Evolutionary conservation across 2,329 filamentous ascomycete genomes (phyloP).

Genomic region (Ceratocystiopsis sp.): DNA sequence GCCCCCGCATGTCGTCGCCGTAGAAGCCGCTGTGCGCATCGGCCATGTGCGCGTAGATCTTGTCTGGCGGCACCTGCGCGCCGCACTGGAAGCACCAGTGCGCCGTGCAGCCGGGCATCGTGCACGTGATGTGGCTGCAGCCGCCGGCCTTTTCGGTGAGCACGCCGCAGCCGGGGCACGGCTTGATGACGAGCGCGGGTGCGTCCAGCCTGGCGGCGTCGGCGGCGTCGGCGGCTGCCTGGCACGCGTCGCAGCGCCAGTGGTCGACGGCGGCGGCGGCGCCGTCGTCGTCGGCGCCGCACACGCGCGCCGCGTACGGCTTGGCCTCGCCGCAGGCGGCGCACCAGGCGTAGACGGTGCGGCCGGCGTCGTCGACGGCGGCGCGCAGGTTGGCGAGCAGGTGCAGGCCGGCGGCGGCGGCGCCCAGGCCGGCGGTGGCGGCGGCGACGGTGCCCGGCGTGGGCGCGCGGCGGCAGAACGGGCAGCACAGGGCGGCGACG

Average conservation of each 20-base stretch:
- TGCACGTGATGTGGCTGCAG: constrained; percentile 30
- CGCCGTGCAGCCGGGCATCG: constrained; percentile 15
- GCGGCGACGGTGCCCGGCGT: constrained; percentile 18
- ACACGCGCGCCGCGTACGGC: constrained; percentile 24
- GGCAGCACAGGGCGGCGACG: constrained; percentile 28
- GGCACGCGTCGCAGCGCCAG: constrained; percentile 27
- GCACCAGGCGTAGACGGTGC: constrained; percentile 34
- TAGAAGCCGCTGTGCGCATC: constrained; percentile 3
- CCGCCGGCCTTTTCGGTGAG: constrained; percentile 25
- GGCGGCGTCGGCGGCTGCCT: constrained; percentile 17
- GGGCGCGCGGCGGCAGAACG: constrained; percentile 30
- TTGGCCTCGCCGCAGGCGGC: constrained; percentile 23
- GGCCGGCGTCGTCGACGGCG: constrained; percentile 23
- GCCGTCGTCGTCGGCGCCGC: constrained; percentile 24
- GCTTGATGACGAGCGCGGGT: not conserved
- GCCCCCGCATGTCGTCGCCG: not conserved
- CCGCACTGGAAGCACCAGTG: constrained; percentile 32
- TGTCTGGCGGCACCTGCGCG: not conserved
- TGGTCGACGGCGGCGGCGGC: constrained; percentile 18
- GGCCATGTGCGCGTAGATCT: constrained; percentile 10
- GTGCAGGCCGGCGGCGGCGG: constrained; percentile 20
- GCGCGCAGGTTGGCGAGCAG: constrained; percentile 19
- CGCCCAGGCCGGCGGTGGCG: too few relatives aligned
- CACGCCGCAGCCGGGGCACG: constrained; percentile 23
- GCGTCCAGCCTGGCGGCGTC: not conserved